Evolutionary conservation across 176 grass and related monocot species (phyloP), one percentile per base, ranked within the genome.

Genomic region (Pontederia paniculata): DNA sequence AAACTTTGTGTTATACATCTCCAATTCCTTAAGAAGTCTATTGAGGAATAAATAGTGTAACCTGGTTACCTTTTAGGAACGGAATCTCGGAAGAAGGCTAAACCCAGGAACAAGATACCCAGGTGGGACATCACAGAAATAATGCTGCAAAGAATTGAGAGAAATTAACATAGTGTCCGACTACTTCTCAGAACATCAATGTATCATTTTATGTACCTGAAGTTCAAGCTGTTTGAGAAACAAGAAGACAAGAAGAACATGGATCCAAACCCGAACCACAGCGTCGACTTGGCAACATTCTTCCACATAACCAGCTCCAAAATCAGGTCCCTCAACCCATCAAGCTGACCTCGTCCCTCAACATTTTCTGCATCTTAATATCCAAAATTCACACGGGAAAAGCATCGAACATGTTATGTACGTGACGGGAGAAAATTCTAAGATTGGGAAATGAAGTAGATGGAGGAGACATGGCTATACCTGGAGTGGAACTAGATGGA

Each of bases 221-320:
- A 88, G 42, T 68, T 64, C 44, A 90, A 60, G 52, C 81, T 80
- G 63, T 67, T 82, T 14, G 93, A 88, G 57, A 87, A 90, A 51
- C 80, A 88, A 68, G 71, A 77, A 14, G 93, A 91, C 17, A 91
- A 59, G 56, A 88, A 84, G 65, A 91, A 84, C 70, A 91, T 79
- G 6, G 80, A 88, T 50, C 83, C 93, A 7, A 72, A 13, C 11
- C 86, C 93, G 57, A 98, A 98, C 93, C 93, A 98, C 6, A 91
- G 80, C 3, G 83, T 42, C 2, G 93, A 88, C 82, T 75, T 91
- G 15, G 93, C 93, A 9, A 73, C 77, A 44, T 98, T 80, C 52
- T 76, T 91, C 93, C 93, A 98, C 93, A 91, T 77, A 43, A 88
- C 68, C 8, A 90, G 45, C 25, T 88, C 86, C 15, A 90, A 43